Evolutionary conservation across 176 grass and related monocot genomes (phyloP), one percentile per base, ranked within the genome.

Genomic region (Avena eriantha): DNA sequence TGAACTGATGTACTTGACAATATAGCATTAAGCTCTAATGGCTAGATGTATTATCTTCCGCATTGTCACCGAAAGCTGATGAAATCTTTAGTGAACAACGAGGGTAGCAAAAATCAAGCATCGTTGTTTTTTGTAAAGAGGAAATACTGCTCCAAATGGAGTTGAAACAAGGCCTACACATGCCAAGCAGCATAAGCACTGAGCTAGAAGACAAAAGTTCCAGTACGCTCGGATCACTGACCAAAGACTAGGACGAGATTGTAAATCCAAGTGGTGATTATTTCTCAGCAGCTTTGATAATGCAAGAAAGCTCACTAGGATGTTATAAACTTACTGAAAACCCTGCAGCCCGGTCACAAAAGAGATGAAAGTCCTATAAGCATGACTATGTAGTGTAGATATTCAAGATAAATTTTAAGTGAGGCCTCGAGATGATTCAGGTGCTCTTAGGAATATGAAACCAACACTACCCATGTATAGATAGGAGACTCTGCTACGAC

Each of bases 401-500:
- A 8, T 54, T 34, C 45, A 53, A 13, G 80, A 69, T 47, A 82
- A 35, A 68, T 67, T 54, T 82, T 29, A 39, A 54, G 46, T 11
- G 12, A 45, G 24, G 33, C 29, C 4, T 55, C 15, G 0, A 15
- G 29, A 39, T 55, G 13, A 54, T 70, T 71, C 49, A 34, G 45
- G 45, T 21, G 79, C 45, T 68, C 61, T 51, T 17, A 82, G 31
- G 65, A 39, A 69, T 12, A 43, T 7, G 7, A 70, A 82, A 82
- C 49, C 63, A 31, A 69, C 21, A 71, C n/a, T 22, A 82, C 80
- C 61, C 43, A 67, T 31, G 17, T 51, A 82, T 14, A 56, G 80
- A 70, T 23, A 17, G 48, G 55, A 41, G 18, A 70, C 70, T 51
- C 18, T 70, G 33, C 13, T 36, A 54, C 31, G 35, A 10, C 69